Evolutionary conservation across 768 basidiomycete species (phyloP).

Genomic region (Russula foetens): DNA sequence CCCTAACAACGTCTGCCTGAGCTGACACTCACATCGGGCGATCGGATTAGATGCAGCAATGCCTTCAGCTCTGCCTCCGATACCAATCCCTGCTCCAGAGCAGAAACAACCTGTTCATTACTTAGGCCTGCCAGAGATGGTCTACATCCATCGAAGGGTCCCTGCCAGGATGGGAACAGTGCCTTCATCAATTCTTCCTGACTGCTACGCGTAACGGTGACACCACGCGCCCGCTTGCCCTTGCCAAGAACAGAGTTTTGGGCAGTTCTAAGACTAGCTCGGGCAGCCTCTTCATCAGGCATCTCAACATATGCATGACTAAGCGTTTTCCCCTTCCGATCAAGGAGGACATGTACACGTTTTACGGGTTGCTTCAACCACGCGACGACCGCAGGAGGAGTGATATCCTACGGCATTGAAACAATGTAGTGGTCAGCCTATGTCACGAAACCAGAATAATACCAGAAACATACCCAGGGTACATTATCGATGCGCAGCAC

Average conservation of each 20-base stretch:
- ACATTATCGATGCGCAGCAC: slow-evolving; percentile 84
- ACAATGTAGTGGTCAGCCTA: slow-evolving; percentile 3
- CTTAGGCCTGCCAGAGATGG: slow-evolving; percentile 62
- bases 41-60: slow-evolving; percentile 60
- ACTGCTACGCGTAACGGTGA: slow-evolving; percentile 72
- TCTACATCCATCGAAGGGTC: slow-evolving; percentile 57
- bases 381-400: slow-evolving; percentile 56
- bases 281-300: slow-evolving; percentile 48
- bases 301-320: slow-evolving; percentile 83
- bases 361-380: slow-evolving; percentile 69
- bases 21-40: slow-evolving; percentile 57
- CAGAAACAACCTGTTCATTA: slow-evolving; percentile 47
- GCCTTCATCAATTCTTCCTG: slow-evolving; percentile 80
- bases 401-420: slow-evolving; percentile 56
- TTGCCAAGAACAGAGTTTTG: slow-evolving; percentile 63
- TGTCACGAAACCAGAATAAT: background rate
- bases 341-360: slow-evolving; percentile 71
- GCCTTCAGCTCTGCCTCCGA: slow-evolving; percentile 59
- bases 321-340: slow-evolving; percentile 73
- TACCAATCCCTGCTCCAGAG: slow-evolving; percentile 57
- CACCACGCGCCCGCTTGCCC: slow-evolving; percentile 72
- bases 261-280: slow-evolving; percentile 51
- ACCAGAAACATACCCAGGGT: slow-evolving; percentile 57
- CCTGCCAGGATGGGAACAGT: slow-evolving; percentile 76
- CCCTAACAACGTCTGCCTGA: background rate